phyloP scores from a whole-genome alignment of 495 filamentous ascomycete genomes.

The Lophiostoma macrostomum region DNA sequence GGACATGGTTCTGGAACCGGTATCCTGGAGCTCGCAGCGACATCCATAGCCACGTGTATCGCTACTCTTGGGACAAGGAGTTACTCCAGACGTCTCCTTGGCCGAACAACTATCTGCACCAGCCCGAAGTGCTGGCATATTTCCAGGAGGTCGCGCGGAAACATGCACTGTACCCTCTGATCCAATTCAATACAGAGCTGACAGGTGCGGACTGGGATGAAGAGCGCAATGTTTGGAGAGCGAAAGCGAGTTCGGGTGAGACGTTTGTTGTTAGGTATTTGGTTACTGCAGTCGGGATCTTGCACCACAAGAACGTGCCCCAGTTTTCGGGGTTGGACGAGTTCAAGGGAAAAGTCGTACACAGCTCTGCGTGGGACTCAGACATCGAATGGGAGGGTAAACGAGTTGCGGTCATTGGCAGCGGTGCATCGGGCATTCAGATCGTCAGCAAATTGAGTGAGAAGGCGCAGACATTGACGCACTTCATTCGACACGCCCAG shows the following conservation, averaged over 20 bases:
- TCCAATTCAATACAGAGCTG: slow-evolving; percentile 34
- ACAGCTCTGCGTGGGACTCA: too few relatives aligned
- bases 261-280: too few relatives aligned
- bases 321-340: too few relatives aligned
- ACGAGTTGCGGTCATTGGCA: slow-evolving; percentile 13
- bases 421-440: slow-evolving; percentile 10
- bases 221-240: too few relatives aligned
- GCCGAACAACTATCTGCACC: slow-evolving; percentile 29
- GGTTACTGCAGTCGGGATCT: too few relatives aligned
- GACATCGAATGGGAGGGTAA: too few relatives aligned
- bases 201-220: slow-evolving; percentile 30
- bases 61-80: slow-evolving; percentile 35
- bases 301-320: too few relatives aligned
- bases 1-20: slow-evolving; percentile 36
- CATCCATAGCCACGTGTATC: slow-evolving; percentile 34
- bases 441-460: background rate
- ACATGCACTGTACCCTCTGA: slow-evolving; percentile 31
- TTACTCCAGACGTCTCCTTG: slow-evolving; percentile 30
- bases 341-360: too few relatives aligned
- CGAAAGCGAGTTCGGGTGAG: too few relatives aligned
- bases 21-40: slow-evolving; percentile 42
- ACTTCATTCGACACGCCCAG: background rate
- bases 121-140: slow-evolving; percentile 36
- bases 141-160: slow-evolving; percentile 30
- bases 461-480: background rate